Conservation (phyloP, 169 alveolate species). For the Plasmodium fragile region DNA sequence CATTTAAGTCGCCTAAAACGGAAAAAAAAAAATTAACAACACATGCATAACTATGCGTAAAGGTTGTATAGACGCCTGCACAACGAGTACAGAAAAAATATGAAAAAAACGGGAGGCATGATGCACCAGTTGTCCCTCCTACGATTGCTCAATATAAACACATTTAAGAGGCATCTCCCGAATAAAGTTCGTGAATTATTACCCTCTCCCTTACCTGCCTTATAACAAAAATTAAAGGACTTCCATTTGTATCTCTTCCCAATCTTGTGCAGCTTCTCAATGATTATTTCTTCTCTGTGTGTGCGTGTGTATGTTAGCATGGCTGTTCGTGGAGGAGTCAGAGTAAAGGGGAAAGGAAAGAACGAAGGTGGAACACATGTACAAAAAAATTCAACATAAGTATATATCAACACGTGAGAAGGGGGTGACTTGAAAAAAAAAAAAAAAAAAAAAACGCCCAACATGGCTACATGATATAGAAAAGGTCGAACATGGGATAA, state of each 20-base stretch:
- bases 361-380: background rate
- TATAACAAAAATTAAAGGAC: constrained; percentile 15
- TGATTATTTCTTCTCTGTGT: constrained; percentile 33
- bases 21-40: background rate
- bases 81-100: background rate
- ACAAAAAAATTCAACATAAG: background rate
- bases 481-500: background rate
- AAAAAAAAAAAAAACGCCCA: too few species aligned
- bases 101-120: background rate
- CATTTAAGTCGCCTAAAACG: constrained; percentile 29
- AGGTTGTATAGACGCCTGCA: background rate
- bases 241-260: constrained; percentile 33
- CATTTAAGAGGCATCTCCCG: background rate
- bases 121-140: background rate
- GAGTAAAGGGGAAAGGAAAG: background rate
- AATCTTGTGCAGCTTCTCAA: constrained; percentile 48
- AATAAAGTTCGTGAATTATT: background rate
- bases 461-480: background rate
- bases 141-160: background rate
- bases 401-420: background rate
- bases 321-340: constrained; percentile 20
- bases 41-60: background rate
- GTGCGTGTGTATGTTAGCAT: constrained; percentile 20
- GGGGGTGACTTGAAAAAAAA: background rate
- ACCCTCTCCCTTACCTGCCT: constrained; percentile 21